Base-by-base conservation (phyloP, 768 basidiomycete species). In the Pleurotus giganteus region DNA sequence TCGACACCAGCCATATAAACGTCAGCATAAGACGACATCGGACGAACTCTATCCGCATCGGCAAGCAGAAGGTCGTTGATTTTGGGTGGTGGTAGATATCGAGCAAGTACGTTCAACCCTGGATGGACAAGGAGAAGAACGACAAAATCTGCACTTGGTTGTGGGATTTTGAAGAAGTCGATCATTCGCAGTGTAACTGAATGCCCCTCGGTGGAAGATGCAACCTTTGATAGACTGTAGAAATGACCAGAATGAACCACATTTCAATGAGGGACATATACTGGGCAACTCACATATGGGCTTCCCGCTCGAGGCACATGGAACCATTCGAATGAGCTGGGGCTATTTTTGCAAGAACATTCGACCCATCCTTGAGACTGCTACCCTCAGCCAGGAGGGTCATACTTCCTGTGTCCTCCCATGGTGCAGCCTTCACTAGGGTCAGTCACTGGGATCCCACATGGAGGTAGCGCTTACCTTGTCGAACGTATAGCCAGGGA, bases 391-490 rank as follows among this genome's bases (percentile, higher is more conserved):
- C 84, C 44, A 89, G 69, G 29, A 81, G 69, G 0, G 87, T 88
- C 76, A 85, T 79, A 57, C 85, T 84, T 49, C 87, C 87, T 0
- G 86, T 88, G 63, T 89, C 87, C 55, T 83, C 77, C 87, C 87
- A 89, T 69, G 73, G 77, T 17, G 71, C 64, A 19, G 83, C 85
- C 85, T 88, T 50, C 37, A 19, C 24, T 9, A 36, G 60, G 21
- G 15, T 37, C 39, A 36, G 49, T 21, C 46, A 57, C 41, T 23
- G 44, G 36, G 8, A 27, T 32, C 46, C 27, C 47, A 31, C 34
- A 44, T 29, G 51, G 46, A 37, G 41, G 56, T 31, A 51, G 45
- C 24, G 57, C 71, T 15, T 47, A 83, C 86, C 78, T 83, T 83
- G 61, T 86, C 84, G 61, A 89, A 87, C 0, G 84, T 83, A 63